Evolutionary conservation across 345 rosid genomes (phyloP).

Genomic region (Arabis alpina): DNA sequence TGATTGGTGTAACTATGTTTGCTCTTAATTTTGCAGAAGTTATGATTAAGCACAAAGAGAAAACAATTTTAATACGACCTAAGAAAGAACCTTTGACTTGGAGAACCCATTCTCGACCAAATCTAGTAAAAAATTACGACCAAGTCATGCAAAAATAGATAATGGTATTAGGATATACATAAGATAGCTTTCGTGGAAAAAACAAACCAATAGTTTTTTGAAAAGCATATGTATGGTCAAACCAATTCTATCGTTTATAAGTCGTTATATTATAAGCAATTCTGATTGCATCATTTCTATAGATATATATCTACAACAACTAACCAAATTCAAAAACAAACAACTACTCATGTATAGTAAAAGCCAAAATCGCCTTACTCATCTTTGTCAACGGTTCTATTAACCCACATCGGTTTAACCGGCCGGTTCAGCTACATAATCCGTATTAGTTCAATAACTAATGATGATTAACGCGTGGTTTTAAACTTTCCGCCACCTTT

Average conservation of each 20-base stretch:
- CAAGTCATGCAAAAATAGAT: no score
- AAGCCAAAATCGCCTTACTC: no score
- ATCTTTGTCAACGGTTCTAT: conserved; percentile 17
- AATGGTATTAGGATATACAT: background rate
- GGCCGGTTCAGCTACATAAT: conserved; percentile 8
- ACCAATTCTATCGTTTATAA: background rate
- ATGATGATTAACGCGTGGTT: conserved; percentile 12
- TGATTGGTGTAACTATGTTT: background rate
- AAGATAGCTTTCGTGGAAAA: conserved; percentile 16
- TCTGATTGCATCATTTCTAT: conserved; percentile 3
- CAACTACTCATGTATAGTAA: conserved; percentile 4
- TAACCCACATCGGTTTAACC: background rate
- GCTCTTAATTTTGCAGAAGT: background rate
- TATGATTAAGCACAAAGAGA: no score
- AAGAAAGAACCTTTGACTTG: no score
- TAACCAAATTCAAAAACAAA: background rate
- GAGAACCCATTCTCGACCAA: no score
- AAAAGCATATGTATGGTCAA: conserved; percentile 4
- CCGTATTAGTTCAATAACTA: background rate
- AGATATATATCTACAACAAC: conserved; percentile 5
- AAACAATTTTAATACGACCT: no score
- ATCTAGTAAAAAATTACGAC: no score
- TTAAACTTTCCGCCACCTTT: background rate
- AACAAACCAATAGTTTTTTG: background rate
- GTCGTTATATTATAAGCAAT: conserved; percentile 12